A percentile compares a stretch with the other conserved stretches of the same genome.
Evolutionary conservation across 305 asterid genomes (phyloP).

Genomic region (Plantago rigida): DNA sequence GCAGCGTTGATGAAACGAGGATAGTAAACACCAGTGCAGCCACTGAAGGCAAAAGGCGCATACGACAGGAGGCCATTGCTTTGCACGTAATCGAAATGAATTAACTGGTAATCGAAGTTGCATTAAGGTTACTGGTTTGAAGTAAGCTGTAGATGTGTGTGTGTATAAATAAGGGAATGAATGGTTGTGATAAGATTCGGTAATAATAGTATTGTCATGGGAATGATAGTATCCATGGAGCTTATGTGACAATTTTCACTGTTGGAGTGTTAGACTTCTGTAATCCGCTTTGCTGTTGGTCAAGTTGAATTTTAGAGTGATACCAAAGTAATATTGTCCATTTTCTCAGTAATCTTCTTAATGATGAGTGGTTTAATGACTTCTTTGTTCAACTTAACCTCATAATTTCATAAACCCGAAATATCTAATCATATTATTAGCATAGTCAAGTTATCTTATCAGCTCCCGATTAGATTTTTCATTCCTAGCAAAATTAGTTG

Average conservation of each 20-base stretch:
- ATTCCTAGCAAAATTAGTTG: no score
- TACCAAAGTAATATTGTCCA: constrained; percentile 33
- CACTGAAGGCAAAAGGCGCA: constrained; percentile 21
- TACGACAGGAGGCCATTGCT: constrained; percentile 16
- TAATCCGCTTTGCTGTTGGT: constrained; percentile 34
- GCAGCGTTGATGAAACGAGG: constrained; percentile 29
- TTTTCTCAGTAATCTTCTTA: no score
- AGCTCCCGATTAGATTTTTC: no score
- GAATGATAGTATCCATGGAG: constrained; percentile 20
- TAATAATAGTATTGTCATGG: constrained; percentile 26
- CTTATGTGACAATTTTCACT: constrained; percentile 17
- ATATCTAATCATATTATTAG: no score
- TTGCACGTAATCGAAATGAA: background rate
- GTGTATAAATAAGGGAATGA: constrained; percentile 29
- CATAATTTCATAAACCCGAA: no score
- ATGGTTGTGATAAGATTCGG: constrained; percentile 27
- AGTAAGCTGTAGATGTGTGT: background rate
- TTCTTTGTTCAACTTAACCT: no score
- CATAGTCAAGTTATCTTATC: no score
- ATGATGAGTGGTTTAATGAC: no score
- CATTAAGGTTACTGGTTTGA: background rate
- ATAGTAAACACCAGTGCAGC: constrained; percentile 29
- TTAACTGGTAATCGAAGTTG: background rate
- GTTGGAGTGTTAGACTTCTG: constrained; percentile 24
- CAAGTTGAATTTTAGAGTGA: constrained; percentile 54